These are phyloP conservation scores for Pseudomassariella vexata DNA, from an alignment of 2,329 filamentous ascomycete species.

Conservation along the genomic window DNA sequence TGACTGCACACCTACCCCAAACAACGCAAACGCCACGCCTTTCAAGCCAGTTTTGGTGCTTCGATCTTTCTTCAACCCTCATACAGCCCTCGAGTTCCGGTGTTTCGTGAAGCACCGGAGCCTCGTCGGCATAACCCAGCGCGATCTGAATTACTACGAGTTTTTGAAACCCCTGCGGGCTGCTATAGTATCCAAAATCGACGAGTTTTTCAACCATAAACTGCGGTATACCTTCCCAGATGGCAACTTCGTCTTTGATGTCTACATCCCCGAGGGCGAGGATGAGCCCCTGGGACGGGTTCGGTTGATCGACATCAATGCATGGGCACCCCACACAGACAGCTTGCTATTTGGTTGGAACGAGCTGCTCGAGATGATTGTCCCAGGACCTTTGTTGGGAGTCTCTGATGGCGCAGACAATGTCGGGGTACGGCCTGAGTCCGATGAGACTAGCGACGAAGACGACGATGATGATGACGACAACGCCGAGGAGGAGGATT, in stretches of 20 bases:
- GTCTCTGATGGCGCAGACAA: constrained; percentile 33
- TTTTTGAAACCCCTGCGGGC: constrained; percentile 65
- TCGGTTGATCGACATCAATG: constrained; percentile 89
- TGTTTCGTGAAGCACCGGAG: constrained; percentile 85
- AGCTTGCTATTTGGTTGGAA: constrained; percentile 84
- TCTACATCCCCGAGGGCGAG: constrained; percentile 72
- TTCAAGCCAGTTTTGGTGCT: constrained; percentile 79
- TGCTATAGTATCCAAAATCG: constrained; percentile 62
- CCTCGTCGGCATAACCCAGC: constrained; percentile 78
- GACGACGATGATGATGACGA: constrained; percentile 29
- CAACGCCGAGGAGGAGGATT: constrained; percentile 49
- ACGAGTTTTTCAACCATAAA: constrained; percentile 70
- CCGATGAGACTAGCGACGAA: constrained; percentile 28
- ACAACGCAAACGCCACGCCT: constrained; percentile 23
- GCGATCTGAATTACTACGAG: constrained; percentile 84
- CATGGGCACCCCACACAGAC: constrained; percentile 88
- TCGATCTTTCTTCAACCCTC: constrained; percentile 80
- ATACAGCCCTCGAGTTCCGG: constrained; percentile 88
- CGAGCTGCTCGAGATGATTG: constrained; percentile 71
- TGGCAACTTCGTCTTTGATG: constrained; percentile 79
- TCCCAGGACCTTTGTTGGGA: constrained; percentile 52
- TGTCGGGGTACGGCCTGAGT: constrained; percentile 29
- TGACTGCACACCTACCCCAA: constrained; percentile 47
- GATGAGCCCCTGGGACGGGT: constrained; percentile 63
- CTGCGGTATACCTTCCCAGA: constrained; percentile 78